Conservation (phyloP, 257 asterid species). For the Scutellaria baicalensis region DNA sequence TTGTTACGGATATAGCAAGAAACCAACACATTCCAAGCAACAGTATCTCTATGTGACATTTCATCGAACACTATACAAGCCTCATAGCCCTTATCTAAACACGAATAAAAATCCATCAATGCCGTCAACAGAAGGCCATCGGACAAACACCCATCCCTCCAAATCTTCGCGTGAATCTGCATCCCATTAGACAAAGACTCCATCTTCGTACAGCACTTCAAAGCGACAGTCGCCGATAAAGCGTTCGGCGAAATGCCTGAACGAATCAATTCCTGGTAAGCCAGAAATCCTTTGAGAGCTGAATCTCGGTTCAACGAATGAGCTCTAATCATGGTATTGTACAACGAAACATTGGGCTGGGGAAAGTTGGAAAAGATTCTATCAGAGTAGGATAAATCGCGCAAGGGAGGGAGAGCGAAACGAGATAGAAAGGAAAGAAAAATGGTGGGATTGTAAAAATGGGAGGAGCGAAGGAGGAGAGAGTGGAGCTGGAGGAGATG, state of each 20-base stretch:
- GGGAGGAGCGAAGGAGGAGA: conserved; percentile 46
- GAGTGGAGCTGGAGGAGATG: conserved; percentile 66
- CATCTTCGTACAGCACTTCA: conserved; percentile 56
- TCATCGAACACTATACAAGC: conserved; percentile 70
- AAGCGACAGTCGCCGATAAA: conserved; percentile 39
- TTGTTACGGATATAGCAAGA: conserved; percentile 45
- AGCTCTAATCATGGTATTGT: conserved; percentile 60
- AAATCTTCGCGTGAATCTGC: conserved; percentile 54
- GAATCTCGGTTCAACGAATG: conserved; percentile 40
- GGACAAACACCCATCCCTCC: conserved; percentile 45
- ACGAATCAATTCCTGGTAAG: conserved; percentile 41
- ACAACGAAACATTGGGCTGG: conserved; percentile 41
- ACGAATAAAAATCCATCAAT: conserved; percentile 70
- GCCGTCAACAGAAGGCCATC: conserved; percentile 53
- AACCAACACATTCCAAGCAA: conserved; percentile 74
- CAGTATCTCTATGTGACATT: conserved; percentile 50
- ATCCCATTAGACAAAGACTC: conserved; percentile 38
- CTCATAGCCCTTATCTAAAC: conserved; percentile 27
- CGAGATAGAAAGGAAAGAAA: conserved; percentile 59
- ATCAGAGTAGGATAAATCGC: conserved; percentile 41
- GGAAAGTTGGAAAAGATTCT: conserved; percentile 37
- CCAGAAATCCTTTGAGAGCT: conserved; percentile 35
- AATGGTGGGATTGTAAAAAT: conserved; percentile 33
- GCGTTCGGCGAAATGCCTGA: conserved; percentile 52
- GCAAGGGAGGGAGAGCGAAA: conserved; percentile 47